phyloP scores from a whole-genome alignment of 1,284 basidiomycete genomes.

The Moniliophthora roreri region DNA sequence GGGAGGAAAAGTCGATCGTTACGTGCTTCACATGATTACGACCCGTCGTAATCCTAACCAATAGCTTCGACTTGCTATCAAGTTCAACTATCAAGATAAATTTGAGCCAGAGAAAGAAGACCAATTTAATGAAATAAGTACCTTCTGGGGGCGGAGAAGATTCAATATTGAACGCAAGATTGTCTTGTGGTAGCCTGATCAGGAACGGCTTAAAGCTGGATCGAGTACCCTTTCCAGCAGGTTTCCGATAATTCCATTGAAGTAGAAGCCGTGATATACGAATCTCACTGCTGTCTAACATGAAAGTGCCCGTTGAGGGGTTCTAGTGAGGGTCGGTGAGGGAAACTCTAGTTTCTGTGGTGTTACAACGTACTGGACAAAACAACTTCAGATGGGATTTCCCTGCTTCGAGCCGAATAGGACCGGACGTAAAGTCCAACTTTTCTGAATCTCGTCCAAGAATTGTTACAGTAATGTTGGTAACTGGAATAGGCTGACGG shows the following conservation, averaged over 20 bases:
- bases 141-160: conserved; percentile 61
- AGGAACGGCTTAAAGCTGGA: conserved; percentile 31
- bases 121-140: too few relatives aligned
- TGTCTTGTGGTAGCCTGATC: conserved; percentile 60
- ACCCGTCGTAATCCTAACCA: conserved; percentile 60
- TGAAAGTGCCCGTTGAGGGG: conserved; percentile 60
- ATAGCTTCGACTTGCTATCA: conserved; percentile 53
- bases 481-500: conserved; percentile 45
- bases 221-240: conserved; percentile 25
- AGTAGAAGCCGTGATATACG: conserved; percentile 56
- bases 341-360: background rate
- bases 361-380: conserved; percentile 59
- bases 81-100: conserved; percentile 70
- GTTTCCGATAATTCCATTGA: conserved; percentile 51
- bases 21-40: conserved; percentile 59
- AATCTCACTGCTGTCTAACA: conserved; percentile 60
- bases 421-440: conserved; percentile 44
- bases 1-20: conserved; percentile 51
- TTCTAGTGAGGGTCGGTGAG: conserved; percentile 42
- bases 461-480: conserved; percentile 51
- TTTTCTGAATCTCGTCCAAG: conserved; percentile 58
- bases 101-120: too few relatives aligned
- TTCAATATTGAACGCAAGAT: conserved; percentile 56
- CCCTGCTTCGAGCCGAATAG: conserved; percentile 49
- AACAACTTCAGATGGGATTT: conserved; percentile 54